Evolutionary conservation across 768 basidiomycete species (phyloP), one percentile per base, ranked within the genome.

Genomic region (Thelephora ganbajun): DNA sequence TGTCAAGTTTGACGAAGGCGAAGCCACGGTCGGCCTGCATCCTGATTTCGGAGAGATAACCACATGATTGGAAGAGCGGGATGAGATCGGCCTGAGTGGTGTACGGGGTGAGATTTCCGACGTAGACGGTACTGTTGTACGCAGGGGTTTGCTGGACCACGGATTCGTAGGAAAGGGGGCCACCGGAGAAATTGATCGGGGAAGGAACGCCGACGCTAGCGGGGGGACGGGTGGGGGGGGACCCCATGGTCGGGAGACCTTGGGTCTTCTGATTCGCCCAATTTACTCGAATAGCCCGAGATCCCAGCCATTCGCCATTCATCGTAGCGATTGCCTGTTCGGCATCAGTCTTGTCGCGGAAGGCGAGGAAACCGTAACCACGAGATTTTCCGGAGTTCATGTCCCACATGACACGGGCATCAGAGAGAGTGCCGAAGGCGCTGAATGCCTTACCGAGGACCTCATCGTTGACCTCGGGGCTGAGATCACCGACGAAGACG

Each of bases 201-300:
- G 89, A 85, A 44, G 91, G 88, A 43, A 20, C 33, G 48, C 13
- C 51, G 48, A 43, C 34, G 1, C 33, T 51, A 39, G 48, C 41
- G 16, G 48, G 45, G 37, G 33, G 43, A 19, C 52, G 37, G 33
- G 35, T 43, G 33, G 45, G 20, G 23, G 57, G 13, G n/a, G 53
- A 48, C 9, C 26, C 26, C 26, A 30, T 30, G 26, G 5, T 30
- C 14, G 62, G 56, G 1, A 58, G 63, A 48, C 80, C 88, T 65
- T 94, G 91, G 14, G 93, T 97, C 72, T 98, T 97, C 69, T 98
- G 94, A 69, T 98, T 98, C 47, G 96, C 96, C 94, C 94, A 99
- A 70, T 99, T 99, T 65, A 98, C 94, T 55, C 96, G 83, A 59
- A 99, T 99, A 52, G 96, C 96, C 51, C 96, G 80, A 26, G 91